Percentiles rank a stretch among this genome's conserved stretches.
Conservation (phyloP, 108 stramenopile species). For the Thalassiosira profunda region DNA sequence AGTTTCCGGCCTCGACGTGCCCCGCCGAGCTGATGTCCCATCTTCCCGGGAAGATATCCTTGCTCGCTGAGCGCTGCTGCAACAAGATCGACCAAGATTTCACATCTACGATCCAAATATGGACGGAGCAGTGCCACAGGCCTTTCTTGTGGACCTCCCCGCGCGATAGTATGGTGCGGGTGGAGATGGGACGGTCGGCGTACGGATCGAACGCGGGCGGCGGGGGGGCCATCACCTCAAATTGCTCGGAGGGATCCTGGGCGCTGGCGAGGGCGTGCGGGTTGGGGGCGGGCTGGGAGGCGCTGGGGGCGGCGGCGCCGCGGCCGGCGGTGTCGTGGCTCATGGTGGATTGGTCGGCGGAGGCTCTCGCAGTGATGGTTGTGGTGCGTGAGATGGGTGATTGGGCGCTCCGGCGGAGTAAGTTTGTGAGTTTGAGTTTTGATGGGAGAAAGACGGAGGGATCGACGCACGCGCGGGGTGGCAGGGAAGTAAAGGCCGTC, state of each 20-base stretch:
- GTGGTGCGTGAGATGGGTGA: no score
- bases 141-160: constrained; percentile 17
- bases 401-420: no score
- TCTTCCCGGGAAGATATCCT: constrained; percentile 50
- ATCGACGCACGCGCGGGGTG: no score
- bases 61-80: constrained; percentile 38
- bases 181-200: constrained; percentile 28
- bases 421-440: no score
- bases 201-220: constrained; percentile 37
- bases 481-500: no score
- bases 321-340: no score
- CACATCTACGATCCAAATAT: constrained; percentile 48
- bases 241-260: constrained; percentile 41
- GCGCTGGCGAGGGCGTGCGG: constrained; percentile 32
- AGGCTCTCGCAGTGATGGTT: no score
- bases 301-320: no score
- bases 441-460: no score
- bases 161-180: constrained; percentile 4
- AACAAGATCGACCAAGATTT: constrained; percentile 10
- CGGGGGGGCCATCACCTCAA: constrained; percentile 51
- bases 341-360: no score
- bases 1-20: constrained; percentile 34
- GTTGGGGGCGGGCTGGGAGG: constrained; percentile 8
- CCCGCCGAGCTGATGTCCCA: constrained; percentile 56
- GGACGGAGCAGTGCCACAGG: constrained; percentile 46